phyloP scores from a whole-genome alignment of 805 yeast genomes.

The Myxozyma kluyveri region DNA sequence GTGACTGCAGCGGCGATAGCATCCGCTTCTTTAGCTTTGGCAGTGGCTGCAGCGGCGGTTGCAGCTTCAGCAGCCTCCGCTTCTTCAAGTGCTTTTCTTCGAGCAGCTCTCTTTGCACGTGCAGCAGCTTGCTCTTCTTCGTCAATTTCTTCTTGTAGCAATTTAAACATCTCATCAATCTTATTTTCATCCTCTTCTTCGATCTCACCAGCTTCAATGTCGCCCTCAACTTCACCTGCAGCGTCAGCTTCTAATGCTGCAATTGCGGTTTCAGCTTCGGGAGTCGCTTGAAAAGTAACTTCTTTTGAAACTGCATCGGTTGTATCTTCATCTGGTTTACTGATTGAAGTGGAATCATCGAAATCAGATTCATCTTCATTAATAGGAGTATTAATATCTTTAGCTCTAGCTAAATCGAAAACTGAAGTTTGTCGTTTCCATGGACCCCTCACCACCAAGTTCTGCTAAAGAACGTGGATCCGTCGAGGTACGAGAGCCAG shows the following conservation, averaged over 20 bases:
- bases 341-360: too few species aligned
- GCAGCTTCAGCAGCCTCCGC: conserved; percentile 12
- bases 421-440: too few species aligned
- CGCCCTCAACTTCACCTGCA: conserved; percentile 3
- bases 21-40: not conserved
- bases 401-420: too few species aligned
- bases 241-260: not conserved
- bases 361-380: too few species aligned
- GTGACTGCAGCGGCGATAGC: not conserved
- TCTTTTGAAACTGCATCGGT: too few species aligned
- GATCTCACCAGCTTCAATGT: conserved; percentile 23
- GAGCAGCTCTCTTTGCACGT: conserved; percentile 18
- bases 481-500: too few species aligned
- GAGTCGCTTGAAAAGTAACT: too few species aligned
- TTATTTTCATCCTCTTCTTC: conserved; percentile 42
- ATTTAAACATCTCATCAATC: conserved; percentile 39
- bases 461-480: too few species aligned
- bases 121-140: conserved; percentile 19
- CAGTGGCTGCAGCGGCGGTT: conserved; percentile 1
- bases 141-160: conserved; percentile 24
- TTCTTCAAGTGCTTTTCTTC: conserved; percentile 13
- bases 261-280: too few species aligned
- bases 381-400: too few species aligned
- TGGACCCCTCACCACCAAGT: too few species aligned
- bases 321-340: too few species aligned